Evolutionary conservation across 1,139 yeast genomes (phyloP), one percentile per base, ranked within the genome.

Genomic region (Blastobotrys arbuscula): DNA sequence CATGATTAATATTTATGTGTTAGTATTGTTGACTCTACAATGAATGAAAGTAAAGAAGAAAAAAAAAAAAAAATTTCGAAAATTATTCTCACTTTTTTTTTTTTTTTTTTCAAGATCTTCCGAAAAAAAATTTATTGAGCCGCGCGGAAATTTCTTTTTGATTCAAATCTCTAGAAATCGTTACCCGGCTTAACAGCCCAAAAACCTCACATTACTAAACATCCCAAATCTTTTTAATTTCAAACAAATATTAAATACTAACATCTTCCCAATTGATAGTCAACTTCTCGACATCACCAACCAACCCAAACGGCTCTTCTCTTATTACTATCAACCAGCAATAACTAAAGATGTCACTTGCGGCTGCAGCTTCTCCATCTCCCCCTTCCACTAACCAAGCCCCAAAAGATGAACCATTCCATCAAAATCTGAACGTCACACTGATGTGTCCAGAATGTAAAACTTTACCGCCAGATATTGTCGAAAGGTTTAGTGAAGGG

Each of bases 371-470:
- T 24, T 23, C 34, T 12, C 37, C 50, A 12, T 33, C 35, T 15
- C 44, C 39, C 18, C 13, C 46, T n/a, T n/a, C 38, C 24, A 28
- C 21, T n/a, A n/a, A n/a, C n/a, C n/a, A n/a, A n/a, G n/a, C n/a
- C n/a, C n/a, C 23, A 23, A 23, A 33, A 28, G 50, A 50, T 31
- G 59, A 56, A 41, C 61, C 61, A 33, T 63, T 54, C 46, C 65
- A 60, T 49, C 69, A 67, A 39, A 71, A 92, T 70, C 75, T 92
- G 63, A 90, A 88, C 66, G 90, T 92, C 58, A 87, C 89, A 20
- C 75, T 92, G 57, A 83, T 92, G 28, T 92, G 98, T 66, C 97
- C 97, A 2, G 98, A 92, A 63, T 92, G 98, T 69, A 85, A 88
- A 64, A 90, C 85, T 41, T 86, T 81, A 63, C 98, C 98, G 18